These are phyloP conservation scores for Capronia americana DNA, from an alignment of 2,329 filamentous ascomycete genomes.

Conservation along the genomic window DNA sequence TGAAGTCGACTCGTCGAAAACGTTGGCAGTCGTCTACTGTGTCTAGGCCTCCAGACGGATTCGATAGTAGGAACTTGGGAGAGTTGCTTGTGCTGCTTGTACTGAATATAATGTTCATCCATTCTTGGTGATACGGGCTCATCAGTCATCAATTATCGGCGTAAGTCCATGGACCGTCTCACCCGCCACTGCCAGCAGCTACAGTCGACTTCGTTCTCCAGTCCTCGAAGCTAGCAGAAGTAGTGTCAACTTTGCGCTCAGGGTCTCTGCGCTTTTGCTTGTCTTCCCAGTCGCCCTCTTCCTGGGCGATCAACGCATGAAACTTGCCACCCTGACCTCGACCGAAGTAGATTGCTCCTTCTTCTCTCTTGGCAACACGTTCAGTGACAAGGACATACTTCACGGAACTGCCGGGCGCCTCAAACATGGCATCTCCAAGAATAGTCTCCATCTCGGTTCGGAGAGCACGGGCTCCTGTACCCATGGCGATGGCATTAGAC, in stretches of 20 bases:
- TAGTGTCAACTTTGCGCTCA: slow-evolving; percentile 32
- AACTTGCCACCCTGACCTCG: slow-evolving; percentile 59
- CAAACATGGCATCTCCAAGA: slow-evolving; percentile 80
- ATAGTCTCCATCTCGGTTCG: slow-evolving; percentile 83
- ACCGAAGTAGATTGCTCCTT: slow-evolving; percentile 60
- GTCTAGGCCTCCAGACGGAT: not conserved
- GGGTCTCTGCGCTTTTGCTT: slow-evolving; percentile 44
- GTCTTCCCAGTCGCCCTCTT: slow-evolving; percentile 59
- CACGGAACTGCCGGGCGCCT: slow-evolving; percentile 70
- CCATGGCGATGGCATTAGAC: slow-evolving; percentile 68
- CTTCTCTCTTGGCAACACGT: slow-evolving; percentile 67
- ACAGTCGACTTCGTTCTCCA: slow-evolving; percentile 50
- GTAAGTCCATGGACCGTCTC: slow-evolving; percentile 13
- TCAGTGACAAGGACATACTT: slow-evolving; percentile 78
- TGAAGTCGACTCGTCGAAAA: not conserved
- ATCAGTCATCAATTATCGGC: slow-evolving; percentile 15
- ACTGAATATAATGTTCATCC: not conserved
- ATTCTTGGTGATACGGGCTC: slow-evolving; percentile 1
- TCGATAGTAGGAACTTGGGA: not conserved
- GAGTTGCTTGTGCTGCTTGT: not conserved
- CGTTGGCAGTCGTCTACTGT: not conserved
- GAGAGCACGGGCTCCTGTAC: slow-evolving; percentile 79
- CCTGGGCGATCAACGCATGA: slow-evolving; percentile 57
- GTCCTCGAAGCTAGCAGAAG: slow-evolving; percentile 51
- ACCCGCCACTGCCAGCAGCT: slow-evolving; percentile 42